Conservation (phyloP, 495 filamentous ascomycete species). For the Aspergillus cristatus region DNA sequence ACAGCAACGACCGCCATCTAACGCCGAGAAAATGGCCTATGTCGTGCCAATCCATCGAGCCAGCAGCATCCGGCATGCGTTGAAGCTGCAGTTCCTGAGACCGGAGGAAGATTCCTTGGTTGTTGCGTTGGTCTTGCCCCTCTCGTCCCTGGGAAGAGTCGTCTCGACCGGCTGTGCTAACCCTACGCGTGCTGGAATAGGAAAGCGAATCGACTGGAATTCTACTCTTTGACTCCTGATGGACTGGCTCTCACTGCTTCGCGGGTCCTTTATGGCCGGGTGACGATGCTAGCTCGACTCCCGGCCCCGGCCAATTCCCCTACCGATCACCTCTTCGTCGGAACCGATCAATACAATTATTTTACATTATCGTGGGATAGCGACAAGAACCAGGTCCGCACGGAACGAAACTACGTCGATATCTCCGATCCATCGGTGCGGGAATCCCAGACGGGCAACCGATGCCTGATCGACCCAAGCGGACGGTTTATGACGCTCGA, state of each 20-base stretch:
- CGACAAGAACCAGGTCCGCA: conserved; percentile 50
- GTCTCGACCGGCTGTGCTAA: too few relatives aligned
- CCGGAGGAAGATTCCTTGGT: conserved; percentile 72
- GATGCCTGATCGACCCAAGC: conserved; percentile 74
- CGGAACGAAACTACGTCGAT: conserved; percentile 61
- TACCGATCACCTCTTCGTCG: conserved; percentile 87
- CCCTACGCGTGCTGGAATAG: too few relatives aligned
- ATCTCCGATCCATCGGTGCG: conserved; percentile 69
- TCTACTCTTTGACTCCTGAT: conserved; percentile 56
- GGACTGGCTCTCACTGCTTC: conserved; percentile 53
- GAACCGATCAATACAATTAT: conserved; percentile 80
- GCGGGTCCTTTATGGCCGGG: conserved; percentile 66
- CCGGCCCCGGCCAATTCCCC: conserved; percentile 56
- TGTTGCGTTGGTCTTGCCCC: conserved; percentile 58
- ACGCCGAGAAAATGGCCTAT: conserved; percentile 66
- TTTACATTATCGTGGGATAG: conserved; percentile 82
- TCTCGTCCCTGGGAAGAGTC: neutral
- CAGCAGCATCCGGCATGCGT: conserved; percentile 78
- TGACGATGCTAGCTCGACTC: conserved; percentile 78
- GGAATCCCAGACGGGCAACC: conserved; percentile 64
- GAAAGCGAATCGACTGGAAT: conserved; percentile 86
- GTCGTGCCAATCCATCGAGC: conserved; percentile 88
- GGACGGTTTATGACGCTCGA: conserved; percentile 76
- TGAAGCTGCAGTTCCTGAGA: conserved; percentile 67
- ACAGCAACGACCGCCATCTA: too few relatives aligned